Percentiles rank a stretch among this genome's conserved stretches.
Conservation (phyloP, 306 rosid species). For the Dalbergia cultrata region DNA sequence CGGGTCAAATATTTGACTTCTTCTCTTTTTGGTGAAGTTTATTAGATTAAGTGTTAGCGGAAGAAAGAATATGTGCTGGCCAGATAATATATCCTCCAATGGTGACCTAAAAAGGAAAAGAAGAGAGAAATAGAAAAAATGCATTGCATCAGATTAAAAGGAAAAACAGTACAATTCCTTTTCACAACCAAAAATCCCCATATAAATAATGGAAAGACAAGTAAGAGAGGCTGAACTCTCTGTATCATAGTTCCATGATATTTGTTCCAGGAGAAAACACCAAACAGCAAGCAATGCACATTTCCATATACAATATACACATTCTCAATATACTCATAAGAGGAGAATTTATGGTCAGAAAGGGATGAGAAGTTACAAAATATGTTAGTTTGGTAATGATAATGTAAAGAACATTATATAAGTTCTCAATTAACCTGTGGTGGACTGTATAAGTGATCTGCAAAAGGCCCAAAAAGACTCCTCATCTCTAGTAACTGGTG, state of each 20-base stretch:
- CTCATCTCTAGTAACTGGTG: conserved; percentile 86
- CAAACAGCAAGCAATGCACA: conserved; percentile 29
- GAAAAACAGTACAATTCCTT: conserved; percentile 44
- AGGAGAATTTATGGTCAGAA: conserved; percentile 22
- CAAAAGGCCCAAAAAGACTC: conserved; percentile 88
- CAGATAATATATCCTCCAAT: conserved; percentile 31
- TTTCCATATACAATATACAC: conserved; percentile 25
- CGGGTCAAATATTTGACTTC: background rate
- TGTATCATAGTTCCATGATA: conserved; percentile 1
- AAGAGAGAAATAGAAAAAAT: conserved; percentile 22
- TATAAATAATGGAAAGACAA: conserved; percentile 10
- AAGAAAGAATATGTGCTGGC: conserved; percentile 15
- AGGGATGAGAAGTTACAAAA: conserved; percentile 10
- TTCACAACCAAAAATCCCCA: conserved; percentile 19
- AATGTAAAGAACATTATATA: conserved; percentile 29
- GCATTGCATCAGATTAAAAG: conserved; percentile 17
- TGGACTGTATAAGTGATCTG: conserved; percentile 72
- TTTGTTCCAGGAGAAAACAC: conserved; percentile 16
- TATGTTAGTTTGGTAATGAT: conserved; percentile 24
- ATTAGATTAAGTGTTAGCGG: conserved; percentile 34
- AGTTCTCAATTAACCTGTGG: conserved; percentile 70
- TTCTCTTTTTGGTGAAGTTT: background rate
- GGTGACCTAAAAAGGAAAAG: conserved; percentile 2
- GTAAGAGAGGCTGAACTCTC: conserved; percentile 32
- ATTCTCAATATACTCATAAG: conserved; percentile 1